Base-by-base conservation (phyloP, 306 rosid species). In the Arachis hypogaea region DNA sequence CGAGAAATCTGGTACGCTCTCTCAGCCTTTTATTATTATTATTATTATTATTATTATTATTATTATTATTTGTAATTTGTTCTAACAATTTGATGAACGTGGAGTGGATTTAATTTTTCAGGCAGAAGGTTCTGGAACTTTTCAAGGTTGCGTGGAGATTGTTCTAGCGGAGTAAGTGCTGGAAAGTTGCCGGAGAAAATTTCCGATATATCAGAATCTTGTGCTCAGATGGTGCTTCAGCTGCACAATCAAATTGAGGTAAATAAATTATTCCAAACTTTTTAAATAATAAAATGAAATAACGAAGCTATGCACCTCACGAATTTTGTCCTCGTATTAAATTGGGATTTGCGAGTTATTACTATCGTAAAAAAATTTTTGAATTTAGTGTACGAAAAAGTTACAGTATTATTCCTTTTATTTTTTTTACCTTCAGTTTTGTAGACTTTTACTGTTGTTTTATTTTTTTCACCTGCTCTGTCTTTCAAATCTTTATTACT, bases 201-300 rank as follows among this genome's bases (percentile, higher is more conserved):
- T 71, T 72, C 82, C 36, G 87, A 86, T 85, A 94, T 94, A 84
- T 94, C 96, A 3, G 97, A 94, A 36, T 86, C 95, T 46, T 94
- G 97, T 82, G 83, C 98, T 18, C 97, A 85, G 83, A 94, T 94
- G 98, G 93, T 90, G 69, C 92, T 91, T 85, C 97, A 88, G 72
- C 82, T 88, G 69, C 86, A 85, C 81, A 88, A 82, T 83, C 92
- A 91, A 67, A 81, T 89, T 68, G 97, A 94, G 97, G 98, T 91
- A 73, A 69, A 55, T 38, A 60, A 42, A 7, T 86, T 80, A 63
- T 81, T 3, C 22, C 6, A 73, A 49, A 18, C 7, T 33, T 33
- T 33, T 33, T 33, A 12, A 36, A 7, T 1, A 7, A 7, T 1
- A n/a, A 40, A 18, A 1, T 16, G 12, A 11, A 55, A 64, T 22